These are phyloP conservation scores for Viridothelium virens DNA, from an alignment of 495 filamentous ascomycete genomes.

Conservation along the genomic window DNA sequence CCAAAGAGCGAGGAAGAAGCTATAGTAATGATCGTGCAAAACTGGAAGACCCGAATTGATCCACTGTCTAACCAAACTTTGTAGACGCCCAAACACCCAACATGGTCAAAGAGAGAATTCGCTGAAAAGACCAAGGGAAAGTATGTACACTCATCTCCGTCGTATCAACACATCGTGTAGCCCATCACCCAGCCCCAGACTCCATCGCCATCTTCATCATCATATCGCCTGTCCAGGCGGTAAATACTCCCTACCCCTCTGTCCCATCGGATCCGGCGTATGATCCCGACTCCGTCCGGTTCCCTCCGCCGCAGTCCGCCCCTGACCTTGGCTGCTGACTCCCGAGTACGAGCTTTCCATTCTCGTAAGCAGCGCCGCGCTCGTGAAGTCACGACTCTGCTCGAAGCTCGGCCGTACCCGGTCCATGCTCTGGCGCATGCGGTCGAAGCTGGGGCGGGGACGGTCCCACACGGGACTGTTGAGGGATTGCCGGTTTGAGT, in stretches of 20 bases:
- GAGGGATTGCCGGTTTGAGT: not conserved
- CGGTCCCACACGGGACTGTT: slow-evolving; percentile 32
- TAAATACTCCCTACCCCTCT: not conserved
- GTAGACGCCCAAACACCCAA: slow-evolving; percentile 5
- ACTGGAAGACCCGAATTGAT: not conserved
- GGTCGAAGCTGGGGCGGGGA: slow-evolving; percentile 66
- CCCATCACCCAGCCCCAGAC: not conserved
- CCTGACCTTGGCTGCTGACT: not conserved
- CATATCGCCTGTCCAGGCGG: slow-evolving; percentile 4
- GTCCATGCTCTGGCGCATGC: slow-evolving; percentile 68
- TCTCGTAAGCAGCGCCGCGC: slow-evolving; percentile 70
- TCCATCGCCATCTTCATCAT: not conserved
- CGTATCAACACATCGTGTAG: not conserved
- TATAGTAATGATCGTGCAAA: not conserved
- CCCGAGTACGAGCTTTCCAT: slow-evolving; percentile 49
- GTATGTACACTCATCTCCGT: slow-evolving; percentile 10
- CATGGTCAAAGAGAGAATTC: not conserved
- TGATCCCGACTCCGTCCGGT: not conserved
- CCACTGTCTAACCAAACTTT: slow-evolving; percentile 2
- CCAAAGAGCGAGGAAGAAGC: not conserved
- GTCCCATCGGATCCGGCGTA: slow-evolving; percentile 9
- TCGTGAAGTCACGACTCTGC: slow-evolving; percentile 80
- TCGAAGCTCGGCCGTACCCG: slow-evolving; percentile 72
- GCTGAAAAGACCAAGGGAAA: not conserved
- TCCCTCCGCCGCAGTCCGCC: not conserved